These are phyloP conservation scores for Fusarium newnesense DNA, from an alignment of 2,329 filamentous ascomycete genomes.

Conservation along the genomic window DNA sequence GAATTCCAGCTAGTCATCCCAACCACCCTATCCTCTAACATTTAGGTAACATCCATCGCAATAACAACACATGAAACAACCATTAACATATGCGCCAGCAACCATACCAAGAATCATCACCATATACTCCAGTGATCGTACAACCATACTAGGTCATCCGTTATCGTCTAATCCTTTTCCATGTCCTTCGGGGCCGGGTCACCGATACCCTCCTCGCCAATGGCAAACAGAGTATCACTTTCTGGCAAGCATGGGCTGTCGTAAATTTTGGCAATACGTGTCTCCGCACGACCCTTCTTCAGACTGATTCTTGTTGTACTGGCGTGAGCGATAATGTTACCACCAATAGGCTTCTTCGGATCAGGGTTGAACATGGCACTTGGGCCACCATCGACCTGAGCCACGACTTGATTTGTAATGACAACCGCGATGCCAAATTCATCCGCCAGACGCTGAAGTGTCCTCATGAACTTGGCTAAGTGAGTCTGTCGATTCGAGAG, in stretches of 20 bases:
- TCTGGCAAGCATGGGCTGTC: conserved; percentile 97
- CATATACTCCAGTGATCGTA: conserved; percentile 37
- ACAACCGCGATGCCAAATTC: conserved; percentile 97
- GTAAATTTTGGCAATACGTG: conserved; percentile 98
- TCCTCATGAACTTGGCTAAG: conserved; percentile 88
- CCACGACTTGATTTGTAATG: conserved; percentile 98
- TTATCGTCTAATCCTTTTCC: conserved; percentile 74
- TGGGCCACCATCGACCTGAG: conserved; percentile 95
- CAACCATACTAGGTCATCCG: conserved; percentile 15
- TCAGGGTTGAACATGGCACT: conserved; percentile 99
- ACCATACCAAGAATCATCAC: conserved; percentile 41
- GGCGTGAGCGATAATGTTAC: conserved; percentile 98
- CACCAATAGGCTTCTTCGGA: conserved; percentile 98
- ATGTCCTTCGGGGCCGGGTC: conserved; percentile 95
- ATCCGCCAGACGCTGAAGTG: conserved; percentile 79
- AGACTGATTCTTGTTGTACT: conserved; percentile 94
- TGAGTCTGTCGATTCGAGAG: conserved; percentile 93
- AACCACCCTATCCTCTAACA: conserved; percentile 1
- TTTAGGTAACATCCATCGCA: conserved; percentile 1
- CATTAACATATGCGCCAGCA: conserved; percentile 46
- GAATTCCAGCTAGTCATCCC: neutral
- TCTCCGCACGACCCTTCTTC: conserved; percentile 96
- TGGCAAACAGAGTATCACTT: conserved; percentile 95
- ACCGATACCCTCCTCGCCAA: conserved; percentile 95
- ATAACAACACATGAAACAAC: conserved; percentile 16